These are phyloP conservation scores for Colletotrichum echinochloae DNA, from an alignment of 2,329 filamentous ascomycete species.

Conservation along the genomic window DNA sequence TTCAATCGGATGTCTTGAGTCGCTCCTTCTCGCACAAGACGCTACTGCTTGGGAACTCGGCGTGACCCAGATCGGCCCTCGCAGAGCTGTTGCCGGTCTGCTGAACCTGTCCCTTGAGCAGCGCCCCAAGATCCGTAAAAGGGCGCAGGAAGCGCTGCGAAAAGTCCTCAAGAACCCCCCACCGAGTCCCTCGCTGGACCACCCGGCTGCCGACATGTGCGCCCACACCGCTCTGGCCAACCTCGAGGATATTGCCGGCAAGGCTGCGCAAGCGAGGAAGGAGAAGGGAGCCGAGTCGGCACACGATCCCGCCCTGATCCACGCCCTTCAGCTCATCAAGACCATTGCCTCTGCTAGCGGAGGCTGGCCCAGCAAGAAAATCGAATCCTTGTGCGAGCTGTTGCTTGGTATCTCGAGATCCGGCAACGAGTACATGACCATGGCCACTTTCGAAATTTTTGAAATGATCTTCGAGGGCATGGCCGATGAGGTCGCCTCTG, in stretches of 20 bases:
- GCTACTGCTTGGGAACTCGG: conserved; percentile 87
- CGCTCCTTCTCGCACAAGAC: conserved; percentile 91
- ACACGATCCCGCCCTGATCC: conserved; percentile 87
- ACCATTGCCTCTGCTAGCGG: conserved; percentile 87
- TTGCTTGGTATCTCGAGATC: conserved; percentile 89
- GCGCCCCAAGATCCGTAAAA: conserved; percentile 92
- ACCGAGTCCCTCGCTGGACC: conserved; percentile 91
- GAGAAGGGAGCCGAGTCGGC: conserved; percentile 67
- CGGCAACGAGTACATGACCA: conserved; percentile 94
- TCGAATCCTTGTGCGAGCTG: conserved; percentile 90
- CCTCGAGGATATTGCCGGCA: conserved; percentile 78
- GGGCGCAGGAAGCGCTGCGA: conserved; percentile 88
- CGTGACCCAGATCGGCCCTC: conserved; percentile 84
- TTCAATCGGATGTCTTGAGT: conserved; percentile 93
- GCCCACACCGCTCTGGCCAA: conserved; percentile 89
- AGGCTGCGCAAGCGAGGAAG: conserved; percentile 73
- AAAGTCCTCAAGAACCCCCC: conserved; percentile 87
- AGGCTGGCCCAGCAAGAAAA: conserved; percentile 97
- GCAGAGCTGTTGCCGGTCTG: conserved; percentile 87
- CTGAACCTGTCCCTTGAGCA: conserved; percentile 87
- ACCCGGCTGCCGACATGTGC: conserved; percentile 96
- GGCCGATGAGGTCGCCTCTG: conserved; percentile 86
- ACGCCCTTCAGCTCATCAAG: conserved; percentile 92
- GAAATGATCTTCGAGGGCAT: conserved; percentile 96
- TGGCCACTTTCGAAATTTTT: conserved; percentile 96